Base-by-base conservation (phyloP, 495 filamentous ascomycete genomes). In the Xylaria castorea region DNA sequence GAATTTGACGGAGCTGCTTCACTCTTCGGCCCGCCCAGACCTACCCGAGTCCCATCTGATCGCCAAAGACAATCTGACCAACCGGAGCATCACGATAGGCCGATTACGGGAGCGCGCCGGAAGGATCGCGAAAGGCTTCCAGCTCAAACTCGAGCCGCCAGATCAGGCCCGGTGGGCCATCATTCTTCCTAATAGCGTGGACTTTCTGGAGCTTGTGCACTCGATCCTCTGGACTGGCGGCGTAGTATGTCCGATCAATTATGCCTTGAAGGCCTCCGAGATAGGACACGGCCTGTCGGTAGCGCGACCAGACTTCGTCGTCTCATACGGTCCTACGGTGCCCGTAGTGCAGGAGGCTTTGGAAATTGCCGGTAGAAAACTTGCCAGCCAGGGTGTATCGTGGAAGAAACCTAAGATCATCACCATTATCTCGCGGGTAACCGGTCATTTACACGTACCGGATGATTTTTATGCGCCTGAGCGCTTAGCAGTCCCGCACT, bases 1-100 rank as follows among this genome's bases (percentile, higher is more conserved):
- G 30, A 81, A 78, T 57, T 72, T 81, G 42, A 82, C 80, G 36
- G 78, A 82, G 57, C 77, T 82, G 16, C 76, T 83, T 44, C 77
- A 83, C 62, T 74, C 70, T 42, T 78, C 73, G 27, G 76, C 78
- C 5, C 71, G 73, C 25, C 76, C 76, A 44, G 50, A 74, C 30
- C 73, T 82, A 9, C 77, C 76, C 1, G 77, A 77, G 36, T 81
- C 80, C 16, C 80, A 81, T 70, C 68, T 82, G 8, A 82, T 82
- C 40, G 74, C 78, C n/a, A 82, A 78, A 66, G 81, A 82, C 62
- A 80, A 72, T 53, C 73, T 83, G 36, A 80, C 81, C 5, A 80
- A 81, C 66, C 79, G 81, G 7, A 79, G 77, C 61, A 73, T 80
- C 58, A 82, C 79, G 1, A 78, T 82, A 60, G 79, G 74, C 34